Percentiles rank a stretch among this genome's conserved stretches.
Evolutionary conservation across 2,329 filamentous ascomycete species (phyloP).

Genomic region (Ascochyta koolunga): DNA sequence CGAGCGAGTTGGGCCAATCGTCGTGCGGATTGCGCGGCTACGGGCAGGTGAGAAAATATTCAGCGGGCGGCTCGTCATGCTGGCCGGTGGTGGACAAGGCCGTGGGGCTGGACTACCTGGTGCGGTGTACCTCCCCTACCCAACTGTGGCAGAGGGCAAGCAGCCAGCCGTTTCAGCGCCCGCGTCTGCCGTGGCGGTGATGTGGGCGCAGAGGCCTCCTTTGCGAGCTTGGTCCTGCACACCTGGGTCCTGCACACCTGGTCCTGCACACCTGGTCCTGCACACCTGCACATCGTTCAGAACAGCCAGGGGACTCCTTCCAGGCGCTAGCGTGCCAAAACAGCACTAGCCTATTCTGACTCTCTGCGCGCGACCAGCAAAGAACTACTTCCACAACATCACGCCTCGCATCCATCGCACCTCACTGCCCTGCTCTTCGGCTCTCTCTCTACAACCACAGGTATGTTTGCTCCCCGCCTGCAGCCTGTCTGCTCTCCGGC

Average conservation of each 20-base stretch:
- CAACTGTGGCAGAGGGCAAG: conserved; percentile 10
- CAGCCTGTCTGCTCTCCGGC: conserved; percentile 18
- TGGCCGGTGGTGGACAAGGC: conserved; percentile 8
- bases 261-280: too few species aligned
- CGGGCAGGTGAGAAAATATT: conserved; percentile 18
- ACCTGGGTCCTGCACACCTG: too few species aligned
- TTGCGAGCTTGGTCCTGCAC: neutral
- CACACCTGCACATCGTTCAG: conserved; percentile 12
- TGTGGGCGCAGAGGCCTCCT: conserved; percentile 16
- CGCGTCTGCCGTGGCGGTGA: conserved; percentile 14
- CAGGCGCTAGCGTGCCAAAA: conserved; percentile 11
- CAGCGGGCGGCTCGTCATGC: conserved; percentile 14
- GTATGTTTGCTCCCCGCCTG: conserved; percentile 36
- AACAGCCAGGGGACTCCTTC: conserved; percentile 4
- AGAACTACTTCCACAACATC: conserved; percentile 47
- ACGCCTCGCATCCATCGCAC: conserved; percentile 38
- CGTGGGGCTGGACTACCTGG: conserved; percentile 8
- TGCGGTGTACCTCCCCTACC: too few species aligned
- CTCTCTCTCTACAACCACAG: conserved; percentile 32
- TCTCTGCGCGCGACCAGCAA: conserved; percentile 45
- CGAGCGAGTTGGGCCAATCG: conserved; percentile 4
- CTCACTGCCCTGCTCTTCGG: conserved; percentile 33
- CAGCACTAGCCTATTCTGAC: conserved; percentile 25
- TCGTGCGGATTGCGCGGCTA: conserved; percentile 15
- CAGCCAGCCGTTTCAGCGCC: conserved; percentile 12